Percentiles rank a stretch among this genome's conserved stretches.
These are phyloP conservation scores for Primulina eburnea DNA, from an alignment of 257 asterid species.

Conservation along the genomic window DNA sequence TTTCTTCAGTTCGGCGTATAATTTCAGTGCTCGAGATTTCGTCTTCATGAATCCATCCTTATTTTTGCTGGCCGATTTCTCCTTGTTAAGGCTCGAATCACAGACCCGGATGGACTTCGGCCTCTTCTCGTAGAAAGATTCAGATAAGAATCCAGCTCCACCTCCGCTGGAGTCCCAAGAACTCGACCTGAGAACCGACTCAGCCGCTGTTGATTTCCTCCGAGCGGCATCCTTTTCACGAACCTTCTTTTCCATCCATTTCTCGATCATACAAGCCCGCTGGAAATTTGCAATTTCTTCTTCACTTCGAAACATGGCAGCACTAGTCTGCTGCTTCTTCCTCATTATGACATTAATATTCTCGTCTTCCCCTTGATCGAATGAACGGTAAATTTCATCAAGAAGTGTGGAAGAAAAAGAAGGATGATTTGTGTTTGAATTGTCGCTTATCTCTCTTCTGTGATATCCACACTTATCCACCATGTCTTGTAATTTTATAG, in stretches of 20 bases:
- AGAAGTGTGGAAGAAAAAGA: constrained; percentile 66
- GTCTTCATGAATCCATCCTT: constrained; percentile 55
- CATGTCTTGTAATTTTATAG: constrained; percentile 16
- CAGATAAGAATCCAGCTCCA: too few species aligned
- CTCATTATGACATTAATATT: constrained; percentile 33
- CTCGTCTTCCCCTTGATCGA: constrained; percentile 36
- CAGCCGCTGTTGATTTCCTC: too few species aligned
- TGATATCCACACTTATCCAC: constrained; percentile 24
- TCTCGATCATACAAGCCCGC: constrained; percentile 44
- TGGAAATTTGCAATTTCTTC: constrained; percentile 41
- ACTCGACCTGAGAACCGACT: too few species aligned
- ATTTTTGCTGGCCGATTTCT: constrained; percentile 22
- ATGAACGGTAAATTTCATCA: constrained; percentile 56
- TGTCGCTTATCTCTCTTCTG: constrained; percentile 3
- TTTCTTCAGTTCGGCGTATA: constrained; percentile 77
- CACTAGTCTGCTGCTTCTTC: constrained; percentile 27
- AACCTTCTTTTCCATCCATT: neutral
- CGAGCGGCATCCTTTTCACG: too few species aligned
- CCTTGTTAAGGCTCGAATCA: constrained; percentile 25
- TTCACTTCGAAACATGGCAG: neutral
- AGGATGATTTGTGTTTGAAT: constrained; percentile 23
- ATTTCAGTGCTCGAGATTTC: constrained; percentile 40
- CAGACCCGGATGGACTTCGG: constrained; percentile 68
- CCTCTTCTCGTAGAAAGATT: constrained; percentile 13
- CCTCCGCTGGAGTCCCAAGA: too few species aligned